A percentile compares a stretch with the other conserved stretches of the same genome.
phyloP scores from a whole-genome alignment of 108 stramenopile species.

The Mayamaea pseudoterrestris region DNA sequence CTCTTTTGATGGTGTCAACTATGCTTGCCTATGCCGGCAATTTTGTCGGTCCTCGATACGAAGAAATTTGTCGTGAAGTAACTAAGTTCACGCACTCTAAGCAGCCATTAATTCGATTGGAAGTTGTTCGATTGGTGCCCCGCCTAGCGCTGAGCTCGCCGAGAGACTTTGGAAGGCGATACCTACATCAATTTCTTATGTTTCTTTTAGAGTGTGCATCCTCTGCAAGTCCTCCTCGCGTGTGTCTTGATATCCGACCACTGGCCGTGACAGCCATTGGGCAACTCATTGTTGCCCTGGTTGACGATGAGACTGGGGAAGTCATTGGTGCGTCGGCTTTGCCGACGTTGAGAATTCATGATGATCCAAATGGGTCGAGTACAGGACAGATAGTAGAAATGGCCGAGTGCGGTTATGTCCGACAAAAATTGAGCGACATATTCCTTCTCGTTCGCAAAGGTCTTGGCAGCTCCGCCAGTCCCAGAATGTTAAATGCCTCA shows the following conservation, averaged over 20 bases:
- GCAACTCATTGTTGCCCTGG: slow-evolving; percentile 73
- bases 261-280: slow-evolving; percentile 82
- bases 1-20: slow-evolving; percentile 72
- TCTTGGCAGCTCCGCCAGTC: slow-evolving; percentile 8
- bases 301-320: slow-evolving; percentile 50
- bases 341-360: slow-evolving; percentile 45
- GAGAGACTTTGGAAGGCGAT: slow-evolving; percentile 72
- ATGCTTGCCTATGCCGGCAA: slow-evolving; percentile 76
- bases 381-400: slow-evolving; percentile 20
- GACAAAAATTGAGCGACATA: slow-evolving; percentile 55
- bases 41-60: slow-evolving; percentile 92
- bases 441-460: slow-evolving; percentile 50
- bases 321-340: slow-evolving; percentile 34
- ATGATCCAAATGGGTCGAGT: slow-evolving; percentile 30
- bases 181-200: slow-evolving; percentile 54
- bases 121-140: slow-evolving; percentile 83
- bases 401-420: slow-evolving; percentile 34
- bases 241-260: slow-evolving; percentile 57
- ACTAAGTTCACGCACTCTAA: slow-evolving; percentile 58
- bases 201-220: slow-evolving; percentile 65
- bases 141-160: slow-evolving; percentile 74
- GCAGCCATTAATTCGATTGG: slow-evolving; percentile 61
- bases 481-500: slow-evolving; percentile 24
- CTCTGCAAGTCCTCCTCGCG: slow-evolving; percentile 22
- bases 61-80: slow-evolving; percentile 77